Percentiles rank a stretch among this genome's conserved stretches.
Evolutionary conservation across 306 rosid species (phyloP).

Genomic region (Trifolium subterraneum): DNA sequence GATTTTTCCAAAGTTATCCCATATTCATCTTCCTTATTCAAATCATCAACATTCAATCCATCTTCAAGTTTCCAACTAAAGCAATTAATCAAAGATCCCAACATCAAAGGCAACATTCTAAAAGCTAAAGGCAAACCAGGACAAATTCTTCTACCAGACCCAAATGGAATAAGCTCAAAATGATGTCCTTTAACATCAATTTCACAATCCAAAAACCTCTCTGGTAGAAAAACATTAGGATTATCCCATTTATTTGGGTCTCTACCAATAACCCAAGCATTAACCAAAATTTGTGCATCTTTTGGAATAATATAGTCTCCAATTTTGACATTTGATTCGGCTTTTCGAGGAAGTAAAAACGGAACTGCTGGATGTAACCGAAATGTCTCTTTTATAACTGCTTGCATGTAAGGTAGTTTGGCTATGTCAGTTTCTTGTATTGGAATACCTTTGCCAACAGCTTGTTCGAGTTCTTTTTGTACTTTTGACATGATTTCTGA

Average conservation of each 20-base stretch:
- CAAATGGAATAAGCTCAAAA: slow-evolving; percentile 64
- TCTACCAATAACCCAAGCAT: slow-evolving; percentile 51
- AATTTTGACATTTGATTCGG: slow-evolving; percentile 47
- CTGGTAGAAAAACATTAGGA: slow-evolving; percentile 51
- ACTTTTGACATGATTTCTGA: slow-evolving; percentile 52
- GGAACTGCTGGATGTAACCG: slow-evolving; percentile 58
- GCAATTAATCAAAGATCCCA: slow-evolving; percentile 58
- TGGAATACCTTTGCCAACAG: slow-evolving; percentile 64
- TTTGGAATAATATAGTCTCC: slow-evolving; percentile 50
- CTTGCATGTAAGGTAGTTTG: slow-evolving; percentile 56
- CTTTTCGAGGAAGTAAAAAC: slow-evolving; percentile 56
- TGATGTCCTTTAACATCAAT: slow-evolving; percentile 49
- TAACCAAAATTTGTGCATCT: slow-evolving; percentile 57
- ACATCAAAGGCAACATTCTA: slow-evolving; percentile 54
- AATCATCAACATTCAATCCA: slow-evolving; percentile 41
- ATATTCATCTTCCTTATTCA: slow-evolving; percentile 59
- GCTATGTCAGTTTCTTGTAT: slow-evolving; percentile 58
- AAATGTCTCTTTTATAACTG: slow-evolving; percentile 60
- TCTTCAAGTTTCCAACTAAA: slow-evolving; percentile 67
- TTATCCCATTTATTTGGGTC: slow-evolving; percentile 49
- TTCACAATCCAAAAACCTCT: slow-evolving; percentile 56
- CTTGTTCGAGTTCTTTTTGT: slow-evolving; percentile 44
- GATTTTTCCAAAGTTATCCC: slow-evolving; percentile 55
- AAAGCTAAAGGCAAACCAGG: slow-evolving; percentile 58
- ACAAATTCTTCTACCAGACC: slow-evolving; percentile 52